Evolutionary conservation across 176 grass and related monocot genomes (phyloP).

Genomic region (Aegilops longissima): DNA sequence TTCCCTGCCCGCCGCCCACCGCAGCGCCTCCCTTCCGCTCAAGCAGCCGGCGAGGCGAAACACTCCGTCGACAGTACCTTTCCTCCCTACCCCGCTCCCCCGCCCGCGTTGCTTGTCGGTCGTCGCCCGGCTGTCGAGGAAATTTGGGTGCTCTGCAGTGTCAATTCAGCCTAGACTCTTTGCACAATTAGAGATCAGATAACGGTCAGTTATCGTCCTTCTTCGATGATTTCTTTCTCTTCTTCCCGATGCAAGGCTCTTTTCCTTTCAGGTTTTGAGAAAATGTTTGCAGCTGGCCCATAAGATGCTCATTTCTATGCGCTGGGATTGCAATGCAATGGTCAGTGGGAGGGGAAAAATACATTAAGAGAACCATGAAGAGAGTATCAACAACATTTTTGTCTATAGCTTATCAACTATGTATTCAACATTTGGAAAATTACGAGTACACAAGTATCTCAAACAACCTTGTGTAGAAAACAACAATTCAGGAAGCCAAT

Average conservation of each 20-base stretch:
- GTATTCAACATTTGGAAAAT: too few species aligned
- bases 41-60: too few species aligned
- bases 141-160: neutral
- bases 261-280: conserved; percentile 73
- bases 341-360: neutral
- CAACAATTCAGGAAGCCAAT: neutral
- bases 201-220: conserved; percentile 41
- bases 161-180: neutral
- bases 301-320: conserved; percentile 84
- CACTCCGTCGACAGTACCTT: too few species aligned
- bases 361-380: neutral
- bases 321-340: conserved; percentile 40
- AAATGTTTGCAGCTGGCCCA: conserved; percentile 53
- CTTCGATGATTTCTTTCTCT: conserved; percentile 67
- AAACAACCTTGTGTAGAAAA: too few species aligned
- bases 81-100: too few species aligned
- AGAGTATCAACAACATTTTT: too few species aligned
- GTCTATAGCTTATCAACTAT: too few species aligned
- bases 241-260: conserved; percentile 57
- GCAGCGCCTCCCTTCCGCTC: too few species aligned
- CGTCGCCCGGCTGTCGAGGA: too few species aligned
- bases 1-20: too few species aligned
- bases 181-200: neutral
- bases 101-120: too few species aligned
- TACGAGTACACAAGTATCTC: too few species aligned